Evolutionary conservation across 257 asterid genomes (phyloP).

Genomic region (Capsicum baccatum): DNA sequence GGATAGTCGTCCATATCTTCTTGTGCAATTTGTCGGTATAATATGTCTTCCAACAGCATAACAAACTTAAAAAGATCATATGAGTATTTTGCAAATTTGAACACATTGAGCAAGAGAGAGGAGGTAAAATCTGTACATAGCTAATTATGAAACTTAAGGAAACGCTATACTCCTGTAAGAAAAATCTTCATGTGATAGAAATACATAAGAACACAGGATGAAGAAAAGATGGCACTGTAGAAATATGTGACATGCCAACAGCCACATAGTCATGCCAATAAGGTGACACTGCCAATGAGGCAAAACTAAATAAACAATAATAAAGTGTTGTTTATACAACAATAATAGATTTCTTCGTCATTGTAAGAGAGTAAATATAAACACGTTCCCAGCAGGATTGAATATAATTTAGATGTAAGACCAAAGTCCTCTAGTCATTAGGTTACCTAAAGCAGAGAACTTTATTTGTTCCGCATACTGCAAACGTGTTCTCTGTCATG

Average conservation of each 20-base stretch:
- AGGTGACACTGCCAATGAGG: not conserved
- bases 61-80: not conserved
- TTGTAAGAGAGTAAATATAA: not conserved
- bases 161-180: slow-evolving; percentile 1
- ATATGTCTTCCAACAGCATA: not conserved
- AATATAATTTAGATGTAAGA: not conserved
- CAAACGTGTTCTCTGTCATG: slow-evolving; percentile 4
- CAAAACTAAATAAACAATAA: slow-evolving; percentile 13
- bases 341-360: not conserved
- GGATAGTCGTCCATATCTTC: not conserved
- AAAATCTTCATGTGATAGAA: not conserved
- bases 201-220: not conserved
- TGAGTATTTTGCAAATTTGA: slow-evolving; percentile 18
- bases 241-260: not conserved
- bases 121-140: not conserved
- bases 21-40: not conserved
- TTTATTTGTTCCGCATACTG: not conserved
- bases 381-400: not conserved
- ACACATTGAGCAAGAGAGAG: slow-evolving; percentile 14
- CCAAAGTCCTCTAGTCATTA: not conserved
- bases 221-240: slow-evolving; percentile 15
- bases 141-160: not conserved
- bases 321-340: slow-evolving; percentile 10
- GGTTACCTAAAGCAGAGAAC: not conserved
- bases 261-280: not conserved